Evolutionary conservation across 352 stramenopile genomes (phyloP), one percentile per base, ranked within the genome.

Genomic region (Phytophthora foliorum): DNA sequence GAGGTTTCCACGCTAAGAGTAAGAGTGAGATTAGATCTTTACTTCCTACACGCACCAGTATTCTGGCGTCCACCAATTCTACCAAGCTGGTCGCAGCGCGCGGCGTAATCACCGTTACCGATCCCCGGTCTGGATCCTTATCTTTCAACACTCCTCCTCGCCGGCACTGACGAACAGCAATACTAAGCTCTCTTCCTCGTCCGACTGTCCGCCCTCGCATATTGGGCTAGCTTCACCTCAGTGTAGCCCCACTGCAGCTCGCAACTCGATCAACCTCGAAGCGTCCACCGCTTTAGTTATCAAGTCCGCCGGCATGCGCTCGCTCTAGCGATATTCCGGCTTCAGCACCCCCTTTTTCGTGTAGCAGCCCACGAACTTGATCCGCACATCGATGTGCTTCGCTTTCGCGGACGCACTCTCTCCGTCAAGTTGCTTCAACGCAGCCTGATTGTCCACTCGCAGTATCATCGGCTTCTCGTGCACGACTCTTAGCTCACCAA

Each of bases 401-500:
- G 46, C 53, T 13, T 29, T 16, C 2, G 14, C 22, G 1, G 67
- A 57, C 4, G 14, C 54, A 6, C 48, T 29, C 39, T 59, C 39
- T 10, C 21, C 50, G 25, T 67, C 2, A 3, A 71, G 44, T 34
- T 75, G 44, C 27, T 51, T 58, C 31, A 72, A 63, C 2, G 39
- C 67, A 10, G 61, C 54, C 32, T 71, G 31, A 39, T 72, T 75
- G 46, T 67, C 67, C 2, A 69, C 45, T 6, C 41, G 44, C 42
- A 63, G 19, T 21, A 22, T 17, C 22, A 53, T 38, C 3, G 27
- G 29, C 14, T 39, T 3, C 31, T 56, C 19, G 25, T 22, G 4
- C 13, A 11, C 4, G 9, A 63, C 16, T 2, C 29, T 42, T 2
- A 67, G 54, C 27, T 65, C 46, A 3, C 39, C 13, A 10, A 63